phyloP scores from a whole-genome alignment of 169 alveolate species.

The Cryptosporidium muris region DNA sequence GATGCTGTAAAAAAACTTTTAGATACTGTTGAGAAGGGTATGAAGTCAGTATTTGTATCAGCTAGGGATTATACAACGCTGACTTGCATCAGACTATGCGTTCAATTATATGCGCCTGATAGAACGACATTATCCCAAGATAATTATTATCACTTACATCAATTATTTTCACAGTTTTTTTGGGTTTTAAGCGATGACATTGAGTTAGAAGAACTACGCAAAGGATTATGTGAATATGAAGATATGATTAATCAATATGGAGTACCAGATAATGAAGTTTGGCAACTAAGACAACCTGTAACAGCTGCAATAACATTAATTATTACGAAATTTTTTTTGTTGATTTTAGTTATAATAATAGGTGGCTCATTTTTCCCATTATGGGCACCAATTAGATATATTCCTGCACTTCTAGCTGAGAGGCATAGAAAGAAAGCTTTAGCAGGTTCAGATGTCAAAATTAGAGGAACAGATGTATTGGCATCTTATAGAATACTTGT shows the following conservation, averaged over 20 bases:
- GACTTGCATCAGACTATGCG: conserved; percentile 59
- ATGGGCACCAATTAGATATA: conserved; percentile 86
- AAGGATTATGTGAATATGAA: conserved; percentile 81
- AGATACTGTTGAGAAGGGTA: conserved; percentile 52
- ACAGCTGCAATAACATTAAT: conserved; percentile 12
- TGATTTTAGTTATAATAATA: conserved; percentile 58
- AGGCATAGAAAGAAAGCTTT: conserved; percentile 85
- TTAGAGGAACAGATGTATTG: conserved; percentile 87
- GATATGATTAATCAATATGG: conserved; percentile 78
- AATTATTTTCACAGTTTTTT: conserved; percentile 81
- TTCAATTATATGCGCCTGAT: conserved; percentile 86
- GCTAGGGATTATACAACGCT: conserved; percentile 68
- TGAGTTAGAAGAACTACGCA: conserved; percentile 79
- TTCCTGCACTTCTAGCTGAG: conserved; percentile 85
- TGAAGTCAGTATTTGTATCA: conserved; percentile 68
- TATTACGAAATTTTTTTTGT: conserved; percentile 34
- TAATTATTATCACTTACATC: conserved; percentile 81
- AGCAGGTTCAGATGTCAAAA: conserved; percentile 82
- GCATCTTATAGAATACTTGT: conserved; percentile 89
- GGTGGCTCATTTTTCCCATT: conserved; percentile 87
- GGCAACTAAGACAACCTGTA: conserved; percentile 88
- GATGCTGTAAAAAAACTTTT: conserved; percentile 55
- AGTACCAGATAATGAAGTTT: conserved; percentile 87
- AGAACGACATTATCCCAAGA: conserved; percentile 83
- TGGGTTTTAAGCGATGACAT: conserved; percentile 81